Base-by-base conservation (phyloP, 441 rosid species). In the Brassica balearica region DNA sequence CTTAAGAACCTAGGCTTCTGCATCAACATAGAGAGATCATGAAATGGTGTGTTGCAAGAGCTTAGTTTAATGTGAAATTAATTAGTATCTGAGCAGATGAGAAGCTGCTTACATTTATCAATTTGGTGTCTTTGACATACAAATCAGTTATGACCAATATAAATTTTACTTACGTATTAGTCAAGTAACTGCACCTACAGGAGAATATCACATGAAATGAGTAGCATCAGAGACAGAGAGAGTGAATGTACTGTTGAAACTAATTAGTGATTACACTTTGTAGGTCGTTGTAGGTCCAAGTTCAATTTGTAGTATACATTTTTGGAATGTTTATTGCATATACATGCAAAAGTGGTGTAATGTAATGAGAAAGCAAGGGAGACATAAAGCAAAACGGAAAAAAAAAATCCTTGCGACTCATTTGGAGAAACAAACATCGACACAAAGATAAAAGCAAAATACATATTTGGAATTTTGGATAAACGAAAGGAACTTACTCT, bases 251-350 rank as follows among this genome's bases (percentile, higher is more conserved):
- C 5, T 46, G 53, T 46, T 46, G 53, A 11, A 46, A 51, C 1
- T 51, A 14, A n/a, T 46, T 51, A 51, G 56, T 51, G 56, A 92
- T 87, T 84, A 92, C 98, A 92, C 95, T 94, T 94, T 91, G 82
- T 94, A 92, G 81, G 97, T 4, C 19, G 19, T 17, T 17, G 19
- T 17, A 17, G 19, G 19, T 17, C 98, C 98, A 77, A 88, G 85
- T 94, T 94, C 84, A 91, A 55, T 34, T 87, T 79, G 92, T 89
- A 60, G 90, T 93, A 17, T 93, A 88, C 82, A 89, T 94, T 65
- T 87, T 94, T 0, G 96, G 96, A 79, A 89, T 23, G 25, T 23
- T 23, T 23, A 23, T 23, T 23, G 25, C 25, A 23, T 23, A 23
- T 94, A 43, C 51, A 8, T 38, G 9, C 10, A 38, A 38, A 38